Evolutionary conservation across 306 rosid species (phyloP).

Genomic region (Adenanthera pavonina): DNA sequence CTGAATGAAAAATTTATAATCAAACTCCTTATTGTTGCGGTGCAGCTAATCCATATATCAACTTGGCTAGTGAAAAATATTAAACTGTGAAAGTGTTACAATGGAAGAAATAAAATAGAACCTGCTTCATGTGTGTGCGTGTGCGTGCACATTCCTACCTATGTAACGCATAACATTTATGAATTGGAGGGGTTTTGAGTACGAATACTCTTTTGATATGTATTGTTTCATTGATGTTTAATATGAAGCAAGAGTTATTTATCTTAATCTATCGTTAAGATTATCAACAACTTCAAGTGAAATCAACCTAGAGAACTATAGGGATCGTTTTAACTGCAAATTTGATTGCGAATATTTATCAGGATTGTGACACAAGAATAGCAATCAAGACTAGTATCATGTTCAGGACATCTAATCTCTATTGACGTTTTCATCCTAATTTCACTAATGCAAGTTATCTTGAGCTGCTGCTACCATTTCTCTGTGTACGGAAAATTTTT

Average conservation of each 20-base stretch:
- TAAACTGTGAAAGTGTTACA: too few species aligned
- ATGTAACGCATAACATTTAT: too few species aligned
- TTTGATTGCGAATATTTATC: not conserved
- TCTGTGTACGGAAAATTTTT: conserved; percentile 14
- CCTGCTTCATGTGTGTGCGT: too few species aligned
- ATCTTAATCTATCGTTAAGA: not conserved
- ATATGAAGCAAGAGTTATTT: not conserved
- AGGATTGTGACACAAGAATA: conserved; percentile 21
- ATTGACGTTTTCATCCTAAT: not conserved
- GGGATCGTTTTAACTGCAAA: not conserved
- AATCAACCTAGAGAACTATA: not conserved
- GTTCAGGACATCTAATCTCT: conserved; percentile 13
- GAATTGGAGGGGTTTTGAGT: too few species aligned
- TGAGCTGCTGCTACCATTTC: not conserved
- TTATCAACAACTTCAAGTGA: not conserved
- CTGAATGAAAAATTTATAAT: too few species aligned
- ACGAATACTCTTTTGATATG: too few species aligned
- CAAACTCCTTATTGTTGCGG: not conserved
- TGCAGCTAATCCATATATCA: not conserved
- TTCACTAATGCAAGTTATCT: conserved; percentile 11
- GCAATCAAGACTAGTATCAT: not conserved
- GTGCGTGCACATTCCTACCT: too few species aligned
- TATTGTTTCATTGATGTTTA: too few species aligned
- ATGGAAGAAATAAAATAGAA: too few species aligned
- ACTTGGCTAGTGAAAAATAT: not conserved